phyloP scores from a whole-genome alignment of 1,284 basidiomycete species.

The Sanghuangporus weigelae region DNA sequence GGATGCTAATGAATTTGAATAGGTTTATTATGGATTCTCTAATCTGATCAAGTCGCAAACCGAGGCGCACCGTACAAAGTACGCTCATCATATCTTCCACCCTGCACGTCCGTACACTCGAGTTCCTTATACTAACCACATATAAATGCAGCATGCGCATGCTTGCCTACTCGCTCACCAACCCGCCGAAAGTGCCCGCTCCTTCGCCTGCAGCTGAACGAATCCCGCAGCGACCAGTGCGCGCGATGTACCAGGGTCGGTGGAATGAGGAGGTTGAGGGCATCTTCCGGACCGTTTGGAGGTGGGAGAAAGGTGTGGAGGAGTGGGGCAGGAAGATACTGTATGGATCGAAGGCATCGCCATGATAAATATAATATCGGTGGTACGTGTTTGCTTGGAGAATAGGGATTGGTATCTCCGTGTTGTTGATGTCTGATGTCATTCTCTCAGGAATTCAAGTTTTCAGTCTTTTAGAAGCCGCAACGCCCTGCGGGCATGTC shows the following conservation, averaged over 20 bases:
- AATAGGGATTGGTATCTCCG: no score
- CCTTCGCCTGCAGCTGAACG: constrained; percentile 9
- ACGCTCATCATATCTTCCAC: not conserved
- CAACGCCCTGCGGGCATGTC: not conserved
- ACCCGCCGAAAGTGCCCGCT: constrained; percentile 9
- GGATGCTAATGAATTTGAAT: not conserved
- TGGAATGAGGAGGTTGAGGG: constrained; percentile 16
- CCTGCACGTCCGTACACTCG: not conserved
- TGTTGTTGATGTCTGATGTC: no score
- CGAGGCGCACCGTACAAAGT: constrained; percentile 10
- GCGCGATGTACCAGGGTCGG: constrained; percentile 8
- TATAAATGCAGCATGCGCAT: constrained; percentile 6
- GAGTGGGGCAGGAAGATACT: constrained; percentile 9
- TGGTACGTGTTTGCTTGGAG: not conserved
- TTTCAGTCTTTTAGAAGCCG: no score
- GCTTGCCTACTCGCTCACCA: constrained; percentile 4
- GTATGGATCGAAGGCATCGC: constrained; percentile 5
- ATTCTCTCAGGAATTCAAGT: no score
- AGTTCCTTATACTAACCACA: not conserved
- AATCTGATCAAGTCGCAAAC: constrained; percentile 16
- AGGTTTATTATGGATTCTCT: constrained; percentile 19
- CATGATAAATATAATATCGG: not conserved
- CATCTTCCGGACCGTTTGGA: constrained; percentile 1
- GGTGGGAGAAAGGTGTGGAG: constrained; percentile 7
- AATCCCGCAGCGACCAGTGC: constrained; percentile 5